A percentile compares a stretch with the other conserved stretches of the same genome.
phyloP scores from a whole-genome alignment of 2,329 filamentous ascomycete species.

The Ophiostoma ulmi region DNA sequence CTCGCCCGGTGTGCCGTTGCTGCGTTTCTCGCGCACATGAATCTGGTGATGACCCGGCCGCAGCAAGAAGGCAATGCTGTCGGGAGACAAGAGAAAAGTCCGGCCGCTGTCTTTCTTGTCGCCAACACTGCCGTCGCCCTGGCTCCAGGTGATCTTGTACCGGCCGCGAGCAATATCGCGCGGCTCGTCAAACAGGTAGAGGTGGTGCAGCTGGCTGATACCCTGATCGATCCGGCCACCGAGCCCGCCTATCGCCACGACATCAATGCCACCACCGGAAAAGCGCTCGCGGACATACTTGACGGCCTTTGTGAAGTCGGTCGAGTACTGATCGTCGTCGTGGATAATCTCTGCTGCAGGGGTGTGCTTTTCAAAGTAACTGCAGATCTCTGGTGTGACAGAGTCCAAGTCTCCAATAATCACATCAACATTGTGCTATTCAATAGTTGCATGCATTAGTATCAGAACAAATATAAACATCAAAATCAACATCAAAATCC shows the following conservation, averaged over 20 bases:
- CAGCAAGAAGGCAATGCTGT: slow-evolving; percentile 79
- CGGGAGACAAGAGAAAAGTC: slow-evolving; percentile 75
- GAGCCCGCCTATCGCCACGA: slow-evolving; percentile 79
- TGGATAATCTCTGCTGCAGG: slow-evolving; percentile 57
- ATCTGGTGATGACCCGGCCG: slow-evolving; percentile 63
- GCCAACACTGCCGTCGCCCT: slow-evolving; percentile 33
- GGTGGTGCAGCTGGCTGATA: slow-evolving; percentile 79
- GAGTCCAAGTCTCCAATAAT: slow-evolving; percentile 94
- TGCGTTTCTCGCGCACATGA: slow-evolving; percentile 47
- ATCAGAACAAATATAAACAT: not conserved
- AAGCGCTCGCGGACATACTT: slow-evolving; percentile 46
- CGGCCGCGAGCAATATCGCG: not conserved
- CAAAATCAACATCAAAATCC: not conserved
- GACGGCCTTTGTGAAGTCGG: slow-evolving; percentile 84
- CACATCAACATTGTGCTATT: slow-evolving; percentile 52
- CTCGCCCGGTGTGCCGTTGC: slow-evolving; percentile 29
- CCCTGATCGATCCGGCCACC: slow-evolving; percentile 91
- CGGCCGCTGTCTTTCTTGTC: slow-evolving; percentile 30
- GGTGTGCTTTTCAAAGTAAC: slow-evolving; percentile 55
- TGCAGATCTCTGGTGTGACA: slow-evolving; percentile 54
- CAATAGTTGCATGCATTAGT: not conserved
- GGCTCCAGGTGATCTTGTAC: slow-evolving; percentile 10
- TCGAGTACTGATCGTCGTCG: slow-evolving; percentile 77
- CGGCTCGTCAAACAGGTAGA: slow-evolving; percentile 57
- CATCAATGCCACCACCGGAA: slow-evolving; percentile 41